Percentiles rank a stretch among this genome's conserved stretches.
phyloP scores from a whole-genome alignment of 345 rosid species.

The Draba incana region DNA sequence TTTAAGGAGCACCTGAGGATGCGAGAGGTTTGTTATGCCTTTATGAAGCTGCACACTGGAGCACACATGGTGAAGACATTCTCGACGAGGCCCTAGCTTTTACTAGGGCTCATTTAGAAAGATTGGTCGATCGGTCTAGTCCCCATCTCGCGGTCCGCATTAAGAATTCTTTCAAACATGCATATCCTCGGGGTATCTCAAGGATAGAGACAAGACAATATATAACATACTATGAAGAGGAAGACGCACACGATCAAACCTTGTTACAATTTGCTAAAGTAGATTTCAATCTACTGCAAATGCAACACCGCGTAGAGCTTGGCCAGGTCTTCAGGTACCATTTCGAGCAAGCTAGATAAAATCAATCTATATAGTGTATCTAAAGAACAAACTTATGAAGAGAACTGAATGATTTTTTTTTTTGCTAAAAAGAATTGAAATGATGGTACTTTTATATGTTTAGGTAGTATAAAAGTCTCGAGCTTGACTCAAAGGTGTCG shows the following conservation, averaged over 20 bases:
- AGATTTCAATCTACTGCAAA: constrained; percentile 20
- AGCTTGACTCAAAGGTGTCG: neutral
- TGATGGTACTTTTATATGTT: neutral
- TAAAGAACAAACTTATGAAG: too few species aligned
- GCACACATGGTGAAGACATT: constrained; percentile 25
- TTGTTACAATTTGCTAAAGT: constrained; percentile 31
- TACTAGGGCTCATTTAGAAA: constrained; percentile 17
- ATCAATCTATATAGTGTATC: too few species aligned
- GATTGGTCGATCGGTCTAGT: neutral
- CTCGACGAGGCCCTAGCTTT: constrained; percentile 28
- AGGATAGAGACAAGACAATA: constrained; percentile 32
- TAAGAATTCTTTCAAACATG: constrained; percentile 27
- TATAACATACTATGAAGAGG: constrained; percentile 27
- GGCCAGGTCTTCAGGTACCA: constrained; percentile 12
- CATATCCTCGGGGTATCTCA: constrained; percentile 21
- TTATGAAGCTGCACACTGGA: constrained; percentile 29
- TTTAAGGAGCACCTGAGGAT: constrained; percentile 12
- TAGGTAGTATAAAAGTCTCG: constrained; percentile 18
- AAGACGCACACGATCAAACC: constrained; percentile 4
- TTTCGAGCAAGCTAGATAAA: neutral
- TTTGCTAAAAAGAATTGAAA: too few species aligned
- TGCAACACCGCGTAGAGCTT: constrained; percentile 17
- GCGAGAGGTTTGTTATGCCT: constrained; percentile 21
- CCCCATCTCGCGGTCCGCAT: constrained; percentile 13
- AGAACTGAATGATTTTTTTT: too few species aligned